A percentile compares a stretch with the other conserved stretches of the same genome.
Conservation (phyloP, 495 filamentous ascomycete genomes). For the Viridothelium virens region DNA sequence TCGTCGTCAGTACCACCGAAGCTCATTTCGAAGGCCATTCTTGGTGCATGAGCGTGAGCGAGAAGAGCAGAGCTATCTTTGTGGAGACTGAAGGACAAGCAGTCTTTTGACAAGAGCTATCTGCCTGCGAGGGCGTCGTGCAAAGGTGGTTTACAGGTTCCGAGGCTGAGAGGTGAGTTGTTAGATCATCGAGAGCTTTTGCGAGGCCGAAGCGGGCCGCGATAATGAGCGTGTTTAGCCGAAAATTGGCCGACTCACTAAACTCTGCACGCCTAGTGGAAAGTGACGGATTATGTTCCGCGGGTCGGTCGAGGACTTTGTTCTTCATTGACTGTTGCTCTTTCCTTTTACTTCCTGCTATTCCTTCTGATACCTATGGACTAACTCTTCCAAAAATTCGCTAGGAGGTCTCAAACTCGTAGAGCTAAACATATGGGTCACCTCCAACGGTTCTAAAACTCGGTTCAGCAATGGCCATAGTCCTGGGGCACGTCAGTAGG, state of each 20-base stretch:
- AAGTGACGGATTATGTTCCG: too few species aligned
- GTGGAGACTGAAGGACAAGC: neutral
- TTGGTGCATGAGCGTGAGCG: neutral
- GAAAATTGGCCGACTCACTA: neutral
- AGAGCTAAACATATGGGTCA: too few species aligned
- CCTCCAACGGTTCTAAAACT: too few species aligned
- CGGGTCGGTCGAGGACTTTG: too few species aligned
- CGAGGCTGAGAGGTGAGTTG: neutral
- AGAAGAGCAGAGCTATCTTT: neutral
- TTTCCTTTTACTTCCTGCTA: too few species aligned
- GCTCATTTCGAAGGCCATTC: conserved; percentile 44
- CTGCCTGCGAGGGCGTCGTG: neutral
- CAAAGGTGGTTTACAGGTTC: neutral
- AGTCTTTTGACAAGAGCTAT: neutral
- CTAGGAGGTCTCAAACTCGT: too few species aligned
- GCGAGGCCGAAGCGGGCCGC: neutral
- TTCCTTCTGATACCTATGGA: too few species aligned
- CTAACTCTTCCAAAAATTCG: too few species aligned
- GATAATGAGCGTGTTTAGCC: neutral
- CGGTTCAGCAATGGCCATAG: too few species aligned
- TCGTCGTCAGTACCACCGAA: conserved; percentile 78
- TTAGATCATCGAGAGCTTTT: neutral
- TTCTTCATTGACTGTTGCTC: too few species aligned
- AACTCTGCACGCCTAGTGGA: neutral
- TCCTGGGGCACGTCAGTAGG: too few species aligned